These are phyloP conservation scores for Iris macrosiphon DNA, from an alignment of 106 monocot genomes.

Conservation along the genomic window DNA sequence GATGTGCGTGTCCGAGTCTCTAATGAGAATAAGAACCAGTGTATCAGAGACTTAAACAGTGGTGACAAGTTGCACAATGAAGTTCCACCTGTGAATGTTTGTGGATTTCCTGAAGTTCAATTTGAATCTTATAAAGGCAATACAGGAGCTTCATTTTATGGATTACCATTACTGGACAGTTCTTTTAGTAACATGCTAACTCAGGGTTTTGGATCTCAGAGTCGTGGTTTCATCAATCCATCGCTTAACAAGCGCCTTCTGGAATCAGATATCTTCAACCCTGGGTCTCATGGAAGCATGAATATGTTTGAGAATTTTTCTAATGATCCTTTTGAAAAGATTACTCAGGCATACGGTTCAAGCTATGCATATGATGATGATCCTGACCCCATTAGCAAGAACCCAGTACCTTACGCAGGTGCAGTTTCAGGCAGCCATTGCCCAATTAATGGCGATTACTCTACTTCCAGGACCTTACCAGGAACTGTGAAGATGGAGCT, in stretches of 20 bases:
- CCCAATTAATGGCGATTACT: conserved; percentile 55
- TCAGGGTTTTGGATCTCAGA: conserved; percentile 18
- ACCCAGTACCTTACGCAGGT: conserved; percentile 12
- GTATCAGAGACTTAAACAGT: background rate
- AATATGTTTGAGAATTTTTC: conserved; percentile 6
- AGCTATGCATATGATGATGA: conserved; percentile 32
- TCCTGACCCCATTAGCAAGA: conserved; percentile 20
- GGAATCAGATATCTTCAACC: conserved; percentile 16
- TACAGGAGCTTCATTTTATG: conserved; percentile 9
- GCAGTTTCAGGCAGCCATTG: conserved; percentile 46
- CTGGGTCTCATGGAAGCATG: background rate
- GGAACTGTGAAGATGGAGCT: conserved; percentile 81
- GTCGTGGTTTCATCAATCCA: conserved; percentile 8
- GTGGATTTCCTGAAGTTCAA: background rate
- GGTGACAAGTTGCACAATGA: conserved; percentile 9
- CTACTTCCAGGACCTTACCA: conserved; percentile 42
- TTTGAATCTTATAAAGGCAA: conserved; percentile 5
- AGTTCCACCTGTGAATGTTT: background rate
- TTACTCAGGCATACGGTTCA: conserved; percentile 17
- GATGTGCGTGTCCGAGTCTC: conserved; percentile 6
- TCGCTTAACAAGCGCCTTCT: background rate
- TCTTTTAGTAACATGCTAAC: conserved; percentile 6
- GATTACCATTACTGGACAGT: conserved; percentile 7
- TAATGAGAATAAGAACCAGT: conserved; percentile 13
- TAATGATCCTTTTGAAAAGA: conserved; percentile 10